These are phyloP conservation scores for Penicillium herquei DNA, from an alignment of 495 filamentous ascomycete genomes.

Conservation along the genomic window DNA sequence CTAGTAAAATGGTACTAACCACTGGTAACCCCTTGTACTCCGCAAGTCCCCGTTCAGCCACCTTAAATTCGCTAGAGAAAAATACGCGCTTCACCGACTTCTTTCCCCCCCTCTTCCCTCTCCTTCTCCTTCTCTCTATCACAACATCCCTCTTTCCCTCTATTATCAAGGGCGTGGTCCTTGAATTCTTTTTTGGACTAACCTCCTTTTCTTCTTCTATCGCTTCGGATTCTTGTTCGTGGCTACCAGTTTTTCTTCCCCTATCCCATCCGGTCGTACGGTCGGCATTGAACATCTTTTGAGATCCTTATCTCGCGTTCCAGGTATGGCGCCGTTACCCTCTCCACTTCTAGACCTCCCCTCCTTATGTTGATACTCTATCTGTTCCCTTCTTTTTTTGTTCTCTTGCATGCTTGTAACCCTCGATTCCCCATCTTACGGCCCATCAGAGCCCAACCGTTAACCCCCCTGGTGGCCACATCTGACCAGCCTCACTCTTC, in stretches of 20 bases:
- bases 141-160: slow-evolving; percentile 23
- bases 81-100: slow-evolving; percentile 31
- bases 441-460: neutral
- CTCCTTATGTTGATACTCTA: neutral
- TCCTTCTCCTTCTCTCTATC: slow-evolving; percentile 14
- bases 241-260: neutral
- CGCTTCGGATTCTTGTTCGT: slow-evolving; percentile 2
- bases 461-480: slow-evolving; percentile 2
- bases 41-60: slow-evolving; percentile 18
- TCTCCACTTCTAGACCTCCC: neutral
- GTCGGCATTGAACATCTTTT: slow-evolving; percentile 18
- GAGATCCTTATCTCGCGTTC: slow-evolving; percentile 6
- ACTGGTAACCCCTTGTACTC: slow-evolving; percentile 7
- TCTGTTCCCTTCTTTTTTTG: neutral
- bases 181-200: slow-evolving; percentile 23
- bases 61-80: slow-evolving; percentile 27
- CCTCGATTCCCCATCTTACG: too few relatives aligned
- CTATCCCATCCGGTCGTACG: slow-evolving; percentile 11
- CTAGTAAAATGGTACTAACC: neutral
- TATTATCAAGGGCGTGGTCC: slow-evolving; percentile 39
- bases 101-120: slow-evolving; percentile 21
- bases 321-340: slow-evolving; percentile 8
- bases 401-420: neutral
- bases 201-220: slow-evolving; percentile 8
- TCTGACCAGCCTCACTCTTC: slow-evolving; percentile 14